Evolutionary conservation across 495 filamentous ascomycete species (phyloP).

Genomic region (Penicillium roqueforti): DNA sequence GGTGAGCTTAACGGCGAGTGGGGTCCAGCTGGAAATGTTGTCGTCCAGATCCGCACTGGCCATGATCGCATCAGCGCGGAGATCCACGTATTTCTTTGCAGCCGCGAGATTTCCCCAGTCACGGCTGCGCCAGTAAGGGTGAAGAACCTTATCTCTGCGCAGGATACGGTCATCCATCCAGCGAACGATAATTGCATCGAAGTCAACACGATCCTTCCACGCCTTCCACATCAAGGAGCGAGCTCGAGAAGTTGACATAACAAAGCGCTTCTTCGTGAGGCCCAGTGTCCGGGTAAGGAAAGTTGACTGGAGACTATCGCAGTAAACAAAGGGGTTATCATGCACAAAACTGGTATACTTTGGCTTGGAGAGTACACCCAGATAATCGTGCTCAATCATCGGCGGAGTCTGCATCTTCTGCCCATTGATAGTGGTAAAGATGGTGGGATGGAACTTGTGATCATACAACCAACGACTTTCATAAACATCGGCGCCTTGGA

Average conservation of each 20-base stretch:
- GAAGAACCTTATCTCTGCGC: slow-evolving; percentile 50
- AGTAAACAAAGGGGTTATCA: slow-evolving; percentile 55
- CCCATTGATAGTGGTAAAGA: slow-evolving; percentile 55
- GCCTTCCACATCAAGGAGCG: slow-evolving; percentile 61
- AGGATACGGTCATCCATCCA: slow-evolving; percentile 62
- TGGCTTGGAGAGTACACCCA: slow-evolving; percentile 54
- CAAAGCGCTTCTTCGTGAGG: slow-evolving; percentile 46
- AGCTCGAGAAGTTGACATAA: slow-evolving; percentile 54
- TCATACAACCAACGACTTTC: slow-evolving; percentile 56
- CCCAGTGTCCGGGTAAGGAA: slow-evolving; percentile 44
- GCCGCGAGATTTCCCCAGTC: slow-evolving; percentile 50
- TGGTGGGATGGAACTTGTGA: slow-evolving; percentile 59
- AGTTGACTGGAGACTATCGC: slow-evolving; percentile 45
- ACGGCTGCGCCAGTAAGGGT: slow-evolving; percentile 55
- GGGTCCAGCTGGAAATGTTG: slow-evolving; percentile 54
- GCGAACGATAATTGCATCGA: slow-evolving; percentile 58
- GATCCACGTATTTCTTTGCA: slow-evolving; percentile 54
- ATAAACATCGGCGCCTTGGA: slow-evolving; percentile 51
- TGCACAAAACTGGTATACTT: slow-evolving; percentile 49
- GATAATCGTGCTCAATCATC: slow-evolving; percentile 55
- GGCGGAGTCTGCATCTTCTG: slow-evolving; percentile 52
- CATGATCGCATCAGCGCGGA: slow-evolving; percentile 54
- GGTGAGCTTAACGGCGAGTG: slow-evolving; percentile 57
- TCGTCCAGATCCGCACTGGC: slow-evolving; percentile 59
- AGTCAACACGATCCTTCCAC: slow-evolving; percentile 55